A percentile compares a stretch with the other conserved stretches of the same genome.
phyloP scores from a whole-genome alignment of 164 flowering plant genomes.

The Kingdonia uniflora region DNA sequence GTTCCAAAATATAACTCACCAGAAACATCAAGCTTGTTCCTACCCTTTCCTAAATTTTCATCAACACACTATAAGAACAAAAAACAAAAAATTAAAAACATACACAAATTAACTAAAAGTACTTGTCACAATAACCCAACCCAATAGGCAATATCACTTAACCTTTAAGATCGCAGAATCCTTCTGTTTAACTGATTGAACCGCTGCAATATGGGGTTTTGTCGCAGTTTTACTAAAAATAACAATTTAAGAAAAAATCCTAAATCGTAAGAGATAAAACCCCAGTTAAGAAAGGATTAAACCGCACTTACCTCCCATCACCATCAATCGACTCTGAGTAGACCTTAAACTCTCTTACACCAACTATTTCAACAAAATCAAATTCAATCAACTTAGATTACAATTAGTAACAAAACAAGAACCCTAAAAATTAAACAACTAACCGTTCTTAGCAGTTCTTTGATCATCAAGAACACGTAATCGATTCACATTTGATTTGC shows the following conservation, averaged over 20 bases:
- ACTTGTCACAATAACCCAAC: too few relatives aligned
- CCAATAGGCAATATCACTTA: neutral
- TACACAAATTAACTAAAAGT: too few relatives aligned
- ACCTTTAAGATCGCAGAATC: constrained; percentile 21
- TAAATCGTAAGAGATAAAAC: too few relatives aligned
- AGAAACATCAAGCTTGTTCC: constrained; percentile 19
- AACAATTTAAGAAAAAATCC: neutral
- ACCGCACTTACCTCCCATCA: neutral
- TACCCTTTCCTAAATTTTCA: constrained; percentile 21
- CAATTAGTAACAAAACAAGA: neutral
- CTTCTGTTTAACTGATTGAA: constrained; percentile 7
- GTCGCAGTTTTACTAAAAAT: constrained; percentile 6
- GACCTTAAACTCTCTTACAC: constrained; percentile 27
- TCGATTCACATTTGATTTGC: constrained; percentile 8
- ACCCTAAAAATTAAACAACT: neutral
- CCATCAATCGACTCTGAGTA: constrained; percentile 20
- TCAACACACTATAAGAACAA: constrained; percentile 18
- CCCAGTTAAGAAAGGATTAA: neutral
- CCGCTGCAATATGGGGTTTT: neutral
- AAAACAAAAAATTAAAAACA: constrained; percentile 4
- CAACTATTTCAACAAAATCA: constrained; percentile 14
- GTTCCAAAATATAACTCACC: constrained; percentile 21
- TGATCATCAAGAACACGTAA: constrained; percentile 9
- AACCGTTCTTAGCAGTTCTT: constrained; percentile 10
- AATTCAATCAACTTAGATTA: neutral